Evolutionary conservation across 306 rosid genomes (phyloP).

Genomic region (Amphicarpaea edgeworthii): DNA sequence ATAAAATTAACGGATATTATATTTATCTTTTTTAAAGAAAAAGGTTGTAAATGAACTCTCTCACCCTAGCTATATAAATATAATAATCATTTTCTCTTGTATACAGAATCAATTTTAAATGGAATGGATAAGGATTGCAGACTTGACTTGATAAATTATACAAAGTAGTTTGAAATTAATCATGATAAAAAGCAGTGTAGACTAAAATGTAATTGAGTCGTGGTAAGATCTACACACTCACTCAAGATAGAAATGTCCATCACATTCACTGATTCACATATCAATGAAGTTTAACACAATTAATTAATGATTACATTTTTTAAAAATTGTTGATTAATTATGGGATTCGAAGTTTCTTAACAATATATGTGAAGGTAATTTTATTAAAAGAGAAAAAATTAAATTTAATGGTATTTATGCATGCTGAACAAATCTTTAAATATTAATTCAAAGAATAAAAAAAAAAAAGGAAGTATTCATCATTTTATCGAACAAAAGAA

Average conservation of each 20-base stretch:
- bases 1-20: neutral
- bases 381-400: neutral
- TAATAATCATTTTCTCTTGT: neutral
- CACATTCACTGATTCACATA: neutral
- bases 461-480: too few species aligned
- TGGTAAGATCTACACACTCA: neutral
- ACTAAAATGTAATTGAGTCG: neutral
- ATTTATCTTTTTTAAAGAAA: too few species aligned
- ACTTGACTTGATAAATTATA: neutral
- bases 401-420: too few species aligned
- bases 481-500: too few species aligned
- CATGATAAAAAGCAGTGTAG: neutral
- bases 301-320: neutral
- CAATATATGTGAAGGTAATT: neutral
- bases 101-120: neutral
- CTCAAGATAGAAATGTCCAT: neutral
- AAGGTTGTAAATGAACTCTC: neutral
- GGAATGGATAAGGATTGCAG: neutral
- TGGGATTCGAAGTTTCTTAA: neutral
- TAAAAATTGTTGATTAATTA: neutral
- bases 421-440: neutral
- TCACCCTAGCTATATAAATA: neutral
- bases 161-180: neutral
- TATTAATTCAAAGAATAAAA: too few species aligned
- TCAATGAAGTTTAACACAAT: neutral